Base-by-base conservation (phyloP, 345 rosid species). In the Hibiscus mutabilis region DNA sequence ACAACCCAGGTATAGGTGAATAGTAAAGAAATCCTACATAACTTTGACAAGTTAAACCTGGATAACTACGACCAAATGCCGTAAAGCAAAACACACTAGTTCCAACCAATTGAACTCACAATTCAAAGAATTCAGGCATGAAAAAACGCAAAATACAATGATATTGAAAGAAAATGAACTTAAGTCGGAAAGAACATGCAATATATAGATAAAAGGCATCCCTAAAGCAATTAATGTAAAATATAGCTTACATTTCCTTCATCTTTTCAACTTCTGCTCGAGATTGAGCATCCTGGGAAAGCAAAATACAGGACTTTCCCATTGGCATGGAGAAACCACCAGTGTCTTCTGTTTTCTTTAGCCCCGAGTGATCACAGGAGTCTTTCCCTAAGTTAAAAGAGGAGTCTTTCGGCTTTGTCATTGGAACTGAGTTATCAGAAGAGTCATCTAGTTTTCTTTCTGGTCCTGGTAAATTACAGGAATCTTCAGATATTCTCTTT, bases 171-270 rank as follows among this genome's bases (percentile, higher is more conserved):
- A 66, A 37, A 66, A 42, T 6, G 11, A 40, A 73, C 16, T 35
- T 18, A 61, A 57, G 60, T 44, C 37, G 42, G 24, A 69, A 58
- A 73, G 44, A 44, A 57, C 2, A 60, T 57, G 37, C 16, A 15
- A 42, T 57, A 47, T 15, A 13, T 16, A 62, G 60, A 65, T 27
- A 31, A 18, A 53, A 63, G 25, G 61, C n/a, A 68, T 37, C 53
- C 35, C 33, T 57, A 27, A 74, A 68, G 67, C 22, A 71, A 13
- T 31, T 47, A n/a, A 66, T 60, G 65, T 69, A 77, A 64, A 77
- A 76, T 55, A 55, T 2, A 3, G 76, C 90, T 33, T 92, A 96
- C 99, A 72, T 79, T 80, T 88, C 85, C 82, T 92, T 88, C 69
- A 91, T 75, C 60, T 84, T 86, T 85, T 86, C 81, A 70, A 90